Evolutionary conservation across 257 asterid species (phyloP), one percentile per base, ranked within the genome.

Genomic region (Gentiana straminea): DNA sequence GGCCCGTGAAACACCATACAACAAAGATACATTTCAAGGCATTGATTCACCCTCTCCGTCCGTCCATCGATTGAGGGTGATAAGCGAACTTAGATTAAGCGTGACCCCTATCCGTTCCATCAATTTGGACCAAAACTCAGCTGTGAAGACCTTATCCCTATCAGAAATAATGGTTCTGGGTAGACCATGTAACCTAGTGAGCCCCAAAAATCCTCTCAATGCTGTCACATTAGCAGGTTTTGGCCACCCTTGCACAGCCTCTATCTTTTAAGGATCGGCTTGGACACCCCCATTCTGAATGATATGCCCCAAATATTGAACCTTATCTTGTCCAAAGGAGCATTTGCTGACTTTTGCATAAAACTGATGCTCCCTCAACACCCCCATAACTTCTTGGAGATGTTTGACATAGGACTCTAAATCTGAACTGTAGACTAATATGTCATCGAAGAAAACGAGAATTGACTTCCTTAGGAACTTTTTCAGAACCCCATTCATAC

Each of bases 371-470:
- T 2, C 0, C 15, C 13, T 8, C 0, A 52, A n/a, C 0, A 52
- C 0, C 1, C 3, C 2, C 4, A 61, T 32, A 1, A 53, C 15
- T 4, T 1, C 3, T 15, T 33, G 4, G 7, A 52, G 7, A 10
- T 61, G 52, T 1, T 2, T 0, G 6, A 1, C 0, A 39, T 43
- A 35, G 0, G 8, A 2, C 1, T 2, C 1, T 7, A 49, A 0
- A 4, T 24, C 1, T 1, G 12, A 4, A 33, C 52, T 61, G 13
- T 61, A 52, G 0, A 61, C 15, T 1, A 61, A 2, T 0, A 61
- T 61, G 32, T 52, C 52, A 61, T 61, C 41, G 43, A 61, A 61
- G 11, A 48, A 48, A 4, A 48, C 51, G 4, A 48, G 11, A 1
- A 48, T 13, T 5, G 11, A 48, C 11, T 48, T 48, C 11, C 51